Base-by-base conservation (phyloP, 2,329 filamentous ascomycete genomes). In the Beauveria bassiana region DNA sequence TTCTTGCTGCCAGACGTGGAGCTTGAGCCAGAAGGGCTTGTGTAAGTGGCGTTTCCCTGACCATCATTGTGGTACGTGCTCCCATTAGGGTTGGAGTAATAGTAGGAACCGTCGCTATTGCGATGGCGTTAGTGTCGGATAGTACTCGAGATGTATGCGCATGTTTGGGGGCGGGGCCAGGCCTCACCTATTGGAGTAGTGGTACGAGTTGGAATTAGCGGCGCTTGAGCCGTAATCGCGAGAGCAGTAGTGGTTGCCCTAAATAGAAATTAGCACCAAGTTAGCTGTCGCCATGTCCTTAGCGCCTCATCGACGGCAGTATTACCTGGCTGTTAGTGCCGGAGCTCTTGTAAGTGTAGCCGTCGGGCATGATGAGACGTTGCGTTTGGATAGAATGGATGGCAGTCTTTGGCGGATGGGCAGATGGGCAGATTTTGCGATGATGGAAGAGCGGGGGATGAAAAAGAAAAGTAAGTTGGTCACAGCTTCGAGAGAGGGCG, bases 231-330 rank as follows among this genome's bases (percentile, higher is more conserved):
- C 84, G 66, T 88, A 88, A 73, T 86, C 83, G 40, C 86, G 85
- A 50, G 80, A 72, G 73, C 85, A 87, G 69, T 85, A 89, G 75
- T 85, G 82, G 73, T 89, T 89, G 64, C 87, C 86, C 86, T 88
- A 31, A 9, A 40, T 88, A 31, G 16, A 40, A 9, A 51, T 28
- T 22, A 12, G 18, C 5, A 3, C 42, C 3, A 20, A 14, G 24
- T 45, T 3, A 52, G 40, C 28, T 10, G n/a, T 42, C 24, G 34
- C 34, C 4, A 14, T 14, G 12, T 14, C 34, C 34, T 38, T 4
- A 38, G 86, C 86, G 46, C 78, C 20, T 31, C 71, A 63, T 74
- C 42, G n/a, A 18, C 34, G 5, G 34, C 34, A 38, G 34, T 14
- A 14, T 14, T 38, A 86, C 86, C 78, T 86, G 78, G 72, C 72